Conservation (phyloP, 1,284 basidiomycete species). For the Veloboletus limbatus region DNA sequence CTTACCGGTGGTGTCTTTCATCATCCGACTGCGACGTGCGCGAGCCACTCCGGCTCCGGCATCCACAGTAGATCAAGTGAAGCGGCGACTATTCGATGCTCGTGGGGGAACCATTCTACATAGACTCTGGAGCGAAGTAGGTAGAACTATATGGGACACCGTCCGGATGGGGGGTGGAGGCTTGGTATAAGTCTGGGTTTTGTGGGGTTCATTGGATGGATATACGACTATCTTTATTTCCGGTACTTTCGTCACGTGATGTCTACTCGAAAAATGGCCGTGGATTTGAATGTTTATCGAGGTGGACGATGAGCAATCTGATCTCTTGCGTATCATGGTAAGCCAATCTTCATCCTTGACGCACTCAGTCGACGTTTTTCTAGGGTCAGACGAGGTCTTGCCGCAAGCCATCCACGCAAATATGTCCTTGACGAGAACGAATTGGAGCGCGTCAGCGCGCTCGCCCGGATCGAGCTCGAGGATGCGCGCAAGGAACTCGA, state of each 20-base stretch:
- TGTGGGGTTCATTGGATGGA: background rate
- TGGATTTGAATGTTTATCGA: constrained; percentile 1
- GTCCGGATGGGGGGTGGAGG: constrained; percentile 75
- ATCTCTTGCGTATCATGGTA: constrained; percentile 60
- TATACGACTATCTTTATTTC: constrained; percentile 22
- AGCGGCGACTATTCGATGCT: constrained; percentile 47
- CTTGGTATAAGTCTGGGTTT: constrained; percentile 43
- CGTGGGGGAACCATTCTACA: constrained; percentile 40
- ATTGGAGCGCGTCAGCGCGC: constrained; percentile 84
- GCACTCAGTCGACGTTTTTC: constrained; percentile 4
- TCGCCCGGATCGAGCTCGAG: constrained; percentile 86
- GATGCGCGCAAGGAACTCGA: constrained; percentile 86
- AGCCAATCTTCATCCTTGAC: constrained; percentile 1
- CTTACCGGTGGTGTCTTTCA: constrained; percentile 58
- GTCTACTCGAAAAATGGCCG: constrained; percentile 9
- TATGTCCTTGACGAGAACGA: constrained; percentile 92
- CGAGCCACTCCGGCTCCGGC: constrained; percentile 19
- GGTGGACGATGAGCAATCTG: constrained; percentile 62
- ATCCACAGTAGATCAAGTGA: constrained; percentile 55
- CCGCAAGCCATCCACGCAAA: constrained; percentile 77
- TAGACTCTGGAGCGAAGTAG: constrained; percentile 52
- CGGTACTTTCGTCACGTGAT: constrained; percentile 20
- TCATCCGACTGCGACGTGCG: constrained; percentile 47
- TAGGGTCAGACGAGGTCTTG: constrained; percentile 85
- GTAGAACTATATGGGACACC: constrained; percentile 60